Evolutionary conservation across 1,139 yeast genomes (phyloP).

Genomic region (Sugiyamaella grinbergsii): DNA sequence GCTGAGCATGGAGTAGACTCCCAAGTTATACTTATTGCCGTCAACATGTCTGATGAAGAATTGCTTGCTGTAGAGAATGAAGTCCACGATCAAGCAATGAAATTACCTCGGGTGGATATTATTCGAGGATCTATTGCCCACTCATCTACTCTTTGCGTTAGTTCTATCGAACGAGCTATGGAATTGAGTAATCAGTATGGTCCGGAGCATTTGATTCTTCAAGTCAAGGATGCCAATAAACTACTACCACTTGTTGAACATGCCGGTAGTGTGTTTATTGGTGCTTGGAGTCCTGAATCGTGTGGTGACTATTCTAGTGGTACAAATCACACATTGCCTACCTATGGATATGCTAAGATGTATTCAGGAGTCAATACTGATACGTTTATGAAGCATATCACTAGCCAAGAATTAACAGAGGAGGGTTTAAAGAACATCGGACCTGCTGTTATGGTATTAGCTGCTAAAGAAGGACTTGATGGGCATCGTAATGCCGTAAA

Average conservation of each 20-base stretch:
- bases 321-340: constrained; percentile 96
- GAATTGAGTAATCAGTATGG: constrained; percentile 85
- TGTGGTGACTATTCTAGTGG: constrained; percentile 99
- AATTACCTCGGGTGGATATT: constrained; percentile 91
- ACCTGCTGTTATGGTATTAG: constrained; percentile 92
- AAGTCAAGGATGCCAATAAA: constrained; percentile 71
- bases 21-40: constrained; percentile 90
- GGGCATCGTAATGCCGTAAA: constrained; percentile 97
- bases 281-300: constrained; percentile 93
- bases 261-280: constrained; percentile 97
- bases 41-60: constrained; percentile 61
- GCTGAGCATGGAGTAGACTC: constrained; percentile 99
- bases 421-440: constrained; percentile 88
- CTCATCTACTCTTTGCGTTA: constrained; percentile 75
- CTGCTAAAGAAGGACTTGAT: constrained; percentile 95
- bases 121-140: constrained; percentile 90
- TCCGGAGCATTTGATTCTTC: constrained; percentile 95
- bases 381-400: constrained; percentile 92
- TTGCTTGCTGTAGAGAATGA: constrained; percentile 74
- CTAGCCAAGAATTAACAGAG: constrained; percentile 85
- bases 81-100: constrained; percentile 76
- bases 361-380: constrained; percentile 97
- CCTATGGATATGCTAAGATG: constrained; percentile 97
- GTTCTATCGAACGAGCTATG: constrained; percentile 73
- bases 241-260: constrained; percentile 77